These are phyloP conservation scores for Malus hybrid DNA, from an alignment of 331 rosid genomes.

Conservation along the genomic window DNA sequence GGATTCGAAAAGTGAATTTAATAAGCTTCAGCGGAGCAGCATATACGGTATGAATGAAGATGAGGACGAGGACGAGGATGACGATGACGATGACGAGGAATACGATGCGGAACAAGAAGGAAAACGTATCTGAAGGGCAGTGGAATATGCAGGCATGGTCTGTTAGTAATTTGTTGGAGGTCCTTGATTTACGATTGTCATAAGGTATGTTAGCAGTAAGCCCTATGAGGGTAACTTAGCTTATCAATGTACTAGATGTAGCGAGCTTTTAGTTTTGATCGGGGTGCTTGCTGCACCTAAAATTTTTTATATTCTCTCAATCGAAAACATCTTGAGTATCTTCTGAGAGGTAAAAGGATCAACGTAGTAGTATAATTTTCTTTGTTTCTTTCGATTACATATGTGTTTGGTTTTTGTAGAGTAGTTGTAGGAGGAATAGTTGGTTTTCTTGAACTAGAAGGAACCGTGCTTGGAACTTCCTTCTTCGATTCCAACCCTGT, in stretches of 20 bases:
- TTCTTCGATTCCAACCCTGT: not conserved
- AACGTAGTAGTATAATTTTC: not conserved
- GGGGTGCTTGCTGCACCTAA: not conserved
- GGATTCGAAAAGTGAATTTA: conserved; percentile 25
- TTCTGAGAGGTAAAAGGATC: not conserved
- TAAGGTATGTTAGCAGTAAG: not conserved
- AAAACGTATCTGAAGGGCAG: not conserved
- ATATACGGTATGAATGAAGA: not conserved
- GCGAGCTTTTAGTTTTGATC: not conserved
- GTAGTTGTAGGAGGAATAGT: not conserved
- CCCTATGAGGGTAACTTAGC: not conserved
- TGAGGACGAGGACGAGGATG: not conserved
- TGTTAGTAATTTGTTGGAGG: not conserved
- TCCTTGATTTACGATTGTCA: not conserved
- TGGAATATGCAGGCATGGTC: not conserved
- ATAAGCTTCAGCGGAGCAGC: conserved; percentile 8
- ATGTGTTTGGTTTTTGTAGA: not conserved
- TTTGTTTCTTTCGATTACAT: not conserved
- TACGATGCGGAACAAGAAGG: conserved; percentile 31
- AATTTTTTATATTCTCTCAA: not conserved
- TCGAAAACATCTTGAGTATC: not conserved
- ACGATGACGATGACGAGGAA: conserved; percentile 4
- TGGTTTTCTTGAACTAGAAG: not conserved
- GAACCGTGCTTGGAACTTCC: not conserved
- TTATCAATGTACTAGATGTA: not conserved